These are phyloP conservation scores for Achlya hypogyna DNA, from an alignment of 352 stramenopile genomes.

Conservation along the genomic window DNA sequence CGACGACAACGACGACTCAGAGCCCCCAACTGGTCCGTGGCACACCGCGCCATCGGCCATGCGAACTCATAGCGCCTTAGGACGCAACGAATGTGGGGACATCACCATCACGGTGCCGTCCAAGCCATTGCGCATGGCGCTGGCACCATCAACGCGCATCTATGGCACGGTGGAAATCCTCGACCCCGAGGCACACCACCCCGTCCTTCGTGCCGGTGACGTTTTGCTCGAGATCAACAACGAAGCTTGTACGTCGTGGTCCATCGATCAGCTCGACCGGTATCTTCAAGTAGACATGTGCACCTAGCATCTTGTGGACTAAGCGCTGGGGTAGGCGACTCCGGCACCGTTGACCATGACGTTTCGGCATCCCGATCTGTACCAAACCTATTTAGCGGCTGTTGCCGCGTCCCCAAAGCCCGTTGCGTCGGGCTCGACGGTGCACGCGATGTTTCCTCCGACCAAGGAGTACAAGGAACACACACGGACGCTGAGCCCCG, in stretches of 20 bases:
- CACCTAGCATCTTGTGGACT: not conserved
- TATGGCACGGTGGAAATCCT: slow-evolving; percentile 72
- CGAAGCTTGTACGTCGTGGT: not conserved
- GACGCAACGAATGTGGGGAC: slow-evolving; percentile 31
- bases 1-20: not conserved
- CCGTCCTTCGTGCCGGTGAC: not conserved
- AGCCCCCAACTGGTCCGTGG: not conserved
- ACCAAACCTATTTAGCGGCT: not conserved
- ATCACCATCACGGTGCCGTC: slow-evolving; percentile 46
- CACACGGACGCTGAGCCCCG: not conserved
- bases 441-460: slow-evolving; percentile 14
- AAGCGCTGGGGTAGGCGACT: not conserved
- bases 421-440: slow-evolving; percentile 4
- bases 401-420: not conserved
- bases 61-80: slow-evolving; percentile 7
- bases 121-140: slow-evolving; percentile 37
- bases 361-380: slow-evolving; percentile 6
- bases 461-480: slow-evolving; percentile 13
- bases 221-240: slow-evolving; percentile 8
- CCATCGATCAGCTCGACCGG: not conserved
- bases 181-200: slow-evolving; percentile 24
- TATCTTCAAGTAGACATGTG: slow-evolving; percentile 12
- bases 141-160: slow-evolving; percentile 57
- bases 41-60: not conserved
- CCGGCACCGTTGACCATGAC: slow-evolving; percentile 4